Percentiles rank a stretch among this genome's conserved stretches.
Conservation (phyloP, 495 filamentous ascomycete genomes). For the Amorphotheca resinae region DNA sequence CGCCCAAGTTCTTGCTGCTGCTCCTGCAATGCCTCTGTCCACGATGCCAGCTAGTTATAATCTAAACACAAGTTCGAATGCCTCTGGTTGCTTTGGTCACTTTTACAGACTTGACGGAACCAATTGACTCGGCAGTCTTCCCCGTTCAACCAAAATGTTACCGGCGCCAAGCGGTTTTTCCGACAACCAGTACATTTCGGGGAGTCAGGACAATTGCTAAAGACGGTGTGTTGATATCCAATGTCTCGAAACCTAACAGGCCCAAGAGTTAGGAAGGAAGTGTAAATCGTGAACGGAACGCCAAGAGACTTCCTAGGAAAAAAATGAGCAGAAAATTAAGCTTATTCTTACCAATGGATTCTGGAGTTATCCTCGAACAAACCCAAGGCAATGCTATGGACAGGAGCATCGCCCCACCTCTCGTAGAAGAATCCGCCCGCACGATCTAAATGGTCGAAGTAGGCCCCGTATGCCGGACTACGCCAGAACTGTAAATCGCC, state of each 20-base stretch:
- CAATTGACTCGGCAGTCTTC: not conserved
- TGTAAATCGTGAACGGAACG: not conserved
- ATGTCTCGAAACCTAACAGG: not conserved
- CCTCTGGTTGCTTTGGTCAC: not conserved
- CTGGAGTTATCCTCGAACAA: not conserved
- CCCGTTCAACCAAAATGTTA: not conserved
- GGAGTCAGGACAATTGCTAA: not conserved
- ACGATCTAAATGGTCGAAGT: constrained; percentile 44
- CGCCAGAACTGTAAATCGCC: constrained; percentile 50
- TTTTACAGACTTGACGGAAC: not conserved
- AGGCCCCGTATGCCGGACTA: constrained; percentile 38
- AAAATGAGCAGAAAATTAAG: too few species aligned
- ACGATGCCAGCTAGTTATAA: too few species aligned
- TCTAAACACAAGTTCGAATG: too few species aligned
- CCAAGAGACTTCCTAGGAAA: too few species aligned
- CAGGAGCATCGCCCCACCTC: constrained; percentile 51
- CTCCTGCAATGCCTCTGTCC: too few species aligned
- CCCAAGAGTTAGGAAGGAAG: not conserved
- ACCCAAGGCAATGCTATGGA: constrained; percentile 36
- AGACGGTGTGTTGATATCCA: not conserved
- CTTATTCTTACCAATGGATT: not conserved
- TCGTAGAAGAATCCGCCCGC: constrained; percentile 51
- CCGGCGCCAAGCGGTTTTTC: not conserved
- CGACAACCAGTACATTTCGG: not conserved
- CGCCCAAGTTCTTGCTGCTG: too few species aligned